phyloP scores from a whole-genome alignment of 768 basidiomycete species.

The Gymnopilus junonius region DNA sequence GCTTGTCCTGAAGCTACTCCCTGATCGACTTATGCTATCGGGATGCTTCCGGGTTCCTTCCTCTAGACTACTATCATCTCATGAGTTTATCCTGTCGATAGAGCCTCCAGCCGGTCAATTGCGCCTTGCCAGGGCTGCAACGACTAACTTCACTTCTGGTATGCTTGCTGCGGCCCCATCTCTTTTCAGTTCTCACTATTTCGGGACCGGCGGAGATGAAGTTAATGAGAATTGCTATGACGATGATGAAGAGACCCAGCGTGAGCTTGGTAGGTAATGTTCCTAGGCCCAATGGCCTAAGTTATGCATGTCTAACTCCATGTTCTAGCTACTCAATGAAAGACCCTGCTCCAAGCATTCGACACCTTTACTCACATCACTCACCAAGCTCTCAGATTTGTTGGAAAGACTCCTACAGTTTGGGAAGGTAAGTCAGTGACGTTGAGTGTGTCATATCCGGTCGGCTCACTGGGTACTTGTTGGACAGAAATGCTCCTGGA shows the following conservation, averaged over 20 bases:
- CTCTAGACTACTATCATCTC: background rate
- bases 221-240: conserved; percentile 69
- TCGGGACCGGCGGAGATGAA: conserved; percentile 87
- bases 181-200: conserved; percentile 57
- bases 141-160: conserved; percentile 60
- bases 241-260: conserved; percentile 62
- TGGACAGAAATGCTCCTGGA: conserved; percentile 74
- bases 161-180: conserved; percentile 57
- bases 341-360: conserved; percentile 68
- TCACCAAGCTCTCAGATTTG: conserved; percentile 53
- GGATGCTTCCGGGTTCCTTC: conserved; percentile 16
- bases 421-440: conserved; percentile 62
- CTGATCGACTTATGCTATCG: conserved; percentile 64
- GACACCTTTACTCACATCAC: conserved; percentile 59
- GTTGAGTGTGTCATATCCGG: background rate
- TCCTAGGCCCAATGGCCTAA: background rate
- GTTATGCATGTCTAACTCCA: background rate
- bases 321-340: conserved; percentile 35
- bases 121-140: conserved; percentile 63
- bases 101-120: conserved; percentile 89
- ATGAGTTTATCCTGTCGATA: too few relatives aligned
- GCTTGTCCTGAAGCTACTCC: conserved; percentile 68
- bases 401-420: conserved; percentile 77
- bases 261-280: conserved; percentile 46
- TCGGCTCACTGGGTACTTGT: too few relatives aligned